Evolutionary conservation across 2,329 filamentous ascomycete species (phyloP).

Genomic region (Piedraia hortae): DNA sequence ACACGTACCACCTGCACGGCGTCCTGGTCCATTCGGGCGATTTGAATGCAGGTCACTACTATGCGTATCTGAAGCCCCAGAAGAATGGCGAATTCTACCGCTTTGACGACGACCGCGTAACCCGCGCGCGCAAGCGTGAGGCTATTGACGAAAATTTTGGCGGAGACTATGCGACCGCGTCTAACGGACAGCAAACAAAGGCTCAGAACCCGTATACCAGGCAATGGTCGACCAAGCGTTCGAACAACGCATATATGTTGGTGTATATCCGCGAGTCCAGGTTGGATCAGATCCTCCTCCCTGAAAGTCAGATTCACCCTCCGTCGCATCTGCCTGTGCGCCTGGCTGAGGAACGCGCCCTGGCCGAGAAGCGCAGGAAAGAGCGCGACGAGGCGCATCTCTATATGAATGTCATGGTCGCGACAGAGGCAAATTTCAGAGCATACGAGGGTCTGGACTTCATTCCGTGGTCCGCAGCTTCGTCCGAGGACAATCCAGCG

Average conservation of each 20-base stretch:
- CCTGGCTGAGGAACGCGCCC: constrained; percentile 56
- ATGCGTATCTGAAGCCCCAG: constrained; percentile 79
- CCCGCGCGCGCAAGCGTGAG: constrained; percentile 72
- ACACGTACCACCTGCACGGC: constrained; percentile 77
- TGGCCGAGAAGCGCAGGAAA: constrained; percentile 49
- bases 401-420: constrained; percentile 60
- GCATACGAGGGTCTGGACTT: constrained; percentile 66
- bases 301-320: constrained; percentile 49
- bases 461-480: constrained; percentile 24
- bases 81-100: constrained; percentile 91
- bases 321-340: constrained; percentile 54
- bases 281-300: constrained; percentile 55
- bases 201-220: constrained; percentile 37
- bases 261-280: constrained; percentile 81
- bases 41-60: constrained; percentile 92
- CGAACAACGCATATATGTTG: constrained; percentile 91
- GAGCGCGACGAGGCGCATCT: constrained; percentile 87
- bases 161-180: constrained; percentile 39
- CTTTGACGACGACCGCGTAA: constrained; percentile 92
- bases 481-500: constrained; percentile 37
- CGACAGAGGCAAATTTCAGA: constrained; percentile 58
- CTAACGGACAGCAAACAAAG: constrained; percentile 25
- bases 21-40: constrained; percentile 93
- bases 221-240: constrained; percentile 35
- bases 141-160: constrained; percentile 93